Evolutionary conservation across 768 basidiomycete species (phyloP).

Genomic region (Podaxis carcinomalis): DNA sequence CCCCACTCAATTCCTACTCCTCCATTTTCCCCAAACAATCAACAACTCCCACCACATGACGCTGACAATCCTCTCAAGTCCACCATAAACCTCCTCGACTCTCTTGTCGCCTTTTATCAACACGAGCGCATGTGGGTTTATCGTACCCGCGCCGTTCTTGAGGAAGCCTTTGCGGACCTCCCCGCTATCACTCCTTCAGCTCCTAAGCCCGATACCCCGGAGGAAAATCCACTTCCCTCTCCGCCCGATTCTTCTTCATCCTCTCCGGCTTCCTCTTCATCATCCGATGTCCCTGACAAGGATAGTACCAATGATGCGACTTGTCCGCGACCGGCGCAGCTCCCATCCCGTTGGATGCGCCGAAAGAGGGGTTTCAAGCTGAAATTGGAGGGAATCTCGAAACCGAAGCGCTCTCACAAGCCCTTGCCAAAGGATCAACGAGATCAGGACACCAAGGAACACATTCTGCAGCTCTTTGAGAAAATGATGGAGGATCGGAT

Average conservation of each 20-base stretch:
- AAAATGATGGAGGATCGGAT: constrained; percentile 70
- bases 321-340: constrained; percentile 10
- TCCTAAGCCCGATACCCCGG: neutral
- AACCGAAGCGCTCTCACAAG: constrained; percentile 18
- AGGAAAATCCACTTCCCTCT: constrained; percentile 2
- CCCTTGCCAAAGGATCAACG: constrained; percentile 14
- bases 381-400: constrained; percentile 27
- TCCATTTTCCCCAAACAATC: constrained; percentile 30
- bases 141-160: constrained; percentile 57
- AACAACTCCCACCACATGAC: constrained; percentile 18
- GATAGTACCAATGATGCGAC: neutral
- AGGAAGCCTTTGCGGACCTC: constrained; percentile 33
- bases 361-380: constrained; percentile 60
- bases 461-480: constrained; percentile 64
- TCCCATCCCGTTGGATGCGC: constrained; percentile 43
- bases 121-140: constrained; percentile 71
- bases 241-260: neutral
- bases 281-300: neutral
- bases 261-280: neutral
- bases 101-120: constrained; percentile 63
- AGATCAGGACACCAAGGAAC: constrained; percentile 27
- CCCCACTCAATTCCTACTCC: constrained; percentile 29
- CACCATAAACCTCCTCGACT: constrained; percentile 58
- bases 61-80: constrained; percentile 33
- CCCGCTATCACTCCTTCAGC: constrained; percentile 7